Evolutionary conservation across 1,284 basidiomycete genomes (phyloP).

Genomic region (Papiliotrema flavescens): DNA sequence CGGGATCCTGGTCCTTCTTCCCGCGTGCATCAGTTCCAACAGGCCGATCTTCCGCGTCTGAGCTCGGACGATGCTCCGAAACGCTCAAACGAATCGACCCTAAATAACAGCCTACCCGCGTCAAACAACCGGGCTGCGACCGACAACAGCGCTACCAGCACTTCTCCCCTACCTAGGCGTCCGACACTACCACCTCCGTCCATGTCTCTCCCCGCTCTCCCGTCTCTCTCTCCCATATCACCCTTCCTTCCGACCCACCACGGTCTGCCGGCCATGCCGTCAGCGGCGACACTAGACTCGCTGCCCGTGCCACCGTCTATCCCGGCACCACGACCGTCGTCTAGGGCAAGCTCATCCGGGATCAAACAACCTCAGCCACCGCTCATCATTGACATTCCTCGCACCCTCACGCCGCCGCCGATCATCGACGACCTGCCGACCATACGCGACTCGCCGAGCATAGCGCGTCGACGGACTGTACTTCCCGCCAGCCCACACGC

Average conservation of each 20-base stretch:
- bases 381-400: neutral
- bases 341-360: no score
- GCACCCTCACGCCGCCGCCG: neutral
- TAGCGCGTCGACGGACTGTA: neutral
- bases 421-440: neutral
- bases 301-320: no score
- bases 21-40: no score
- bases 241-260: neutral
- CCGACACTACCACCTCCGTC: neutral
- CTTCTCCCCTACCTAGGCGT: neutral
- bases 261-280: neutral
- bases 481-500: neutral
- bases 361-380: no score
- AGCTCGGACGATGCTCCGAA: no score
- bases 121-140: no score
- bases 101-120: no score
- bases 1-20: neutral
- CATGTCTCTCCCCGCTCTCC: slow-evolving; percentile 1
- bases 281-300: no score
- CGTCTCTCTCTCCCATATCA: neutral
- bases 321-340: no score
- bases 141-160: no score
- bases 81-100: no score
- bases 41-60: no score
- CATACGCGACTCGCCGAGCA: neutral